Evolutionary conservation across 1,284 basidiomycete genomes (phyloP), one percentile per base, ranked within the genome.

Genomic region (Leccinum griseonigrum): DNA sequence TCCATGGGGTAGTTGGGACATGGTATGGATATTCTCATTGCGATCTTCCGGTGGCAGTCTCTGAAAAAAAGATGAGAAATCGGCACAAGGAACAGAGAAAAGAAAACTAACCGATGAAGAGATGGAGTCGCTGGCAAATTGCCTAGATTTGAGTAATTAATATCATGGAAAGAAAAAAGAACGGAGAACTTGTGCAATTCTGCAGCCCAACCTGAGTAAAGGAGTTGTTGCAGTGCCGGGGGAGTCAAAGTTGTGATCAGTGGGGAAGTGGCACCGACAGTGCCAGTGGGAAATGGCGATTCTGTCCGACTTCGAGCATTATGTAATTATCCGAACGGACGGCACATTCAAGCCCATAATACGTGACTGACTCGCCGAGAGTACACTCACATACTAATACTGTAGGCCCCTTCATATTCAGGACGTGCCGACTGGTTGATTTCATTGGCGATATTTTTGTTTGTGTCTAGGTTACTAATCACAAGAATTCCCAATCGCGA

Each of bases 151-250:
- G 4, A 54, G 62, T 13, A n/a, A 58, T n/a, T 11, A 16, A 46
- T 26, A 0, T 1, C 26, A 14, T 1, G 3, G 4, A 13, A 0
- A 6, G 0, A 7, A 16, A 2, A 26, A 1, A 31, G 7, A n/a
- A 54, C 53, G 22, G 22, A 26, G 22, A 26, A 26, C 22, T 26
- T 10, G 53, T 73, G 92, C 94, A 94, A 96, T 81, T 95, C 90
- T 71, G 92, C 87, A 67, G 83, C 82, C 94, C 94, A 97, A 58
- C 94, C 95, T 65, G 89, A 26, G 22, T 26, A 89, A 64, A 95
- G 94, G 55, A 96, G 79, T 74, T 90, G 85, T 71, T 87, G 83
- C 64, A 79, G 22, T 26, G 22, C 22, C 78, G 66, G 86, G 85
- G 66, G 87, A 84, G 34, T 14, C 1, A 88, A 83, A 90, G 91